A percentile compares a stretch with the other conserved stretches of the same genome.
Evolutionary conservation across 2,329 filamentous ascomycete genomes (phyloP).

Genomic region (Epichloe sp.): DNA sequence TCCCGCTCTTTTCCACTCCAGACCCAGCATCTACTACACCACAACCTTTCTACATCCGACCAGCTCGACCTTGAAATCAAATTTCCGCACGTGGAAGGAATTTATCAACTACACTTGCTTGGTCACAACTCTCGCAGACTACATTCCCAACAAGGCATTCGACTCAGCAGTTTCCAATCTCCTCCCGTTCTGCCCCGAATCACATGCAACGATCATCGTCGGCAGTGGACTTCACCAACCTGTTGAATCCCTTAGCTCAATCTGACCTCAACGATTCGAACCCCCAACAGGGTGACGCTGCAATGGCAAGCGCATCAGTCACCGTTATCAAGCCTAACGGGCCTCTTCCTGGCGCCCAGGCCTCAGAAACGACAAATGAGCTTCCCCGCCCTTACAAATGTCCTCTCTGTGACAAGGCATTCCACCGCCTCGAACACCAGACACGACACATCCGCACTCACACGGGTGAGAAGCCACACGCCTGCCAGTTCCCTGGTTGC

Average conservation of each 20-base stretch:
- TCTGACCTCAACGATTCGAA: constrained; percentile 13
- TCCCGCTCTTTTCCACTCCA: constrained; percentile 9
- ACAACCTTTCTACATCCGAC: background rate
- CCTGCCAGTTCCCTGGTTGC: constrained; percentile 89
- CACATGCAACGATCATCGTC: constrained; percentile 67
- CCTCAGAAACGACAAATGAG: constrained; percentile 46
- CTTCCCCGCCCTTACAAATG: constrained; percentile 96
- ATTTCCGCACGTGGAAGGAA: background rate
- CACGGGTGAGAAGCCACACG: constrained; percentile 95
- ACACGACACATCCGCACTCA: constrained; percentile 85
- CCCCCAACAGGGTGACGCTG: constrained; percentile 21
- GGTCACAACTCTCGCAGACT: background rate
- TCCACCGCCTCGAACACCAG: constrained; percentile 95
- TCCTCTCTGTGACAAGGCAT: constrained; percentile 94
- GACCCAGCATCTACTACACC: constrained; percentile 1
- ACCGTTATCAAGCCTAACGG: constrained; percentile 49
- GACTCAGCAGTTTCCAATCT: background rate
- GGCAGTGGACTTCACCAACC: constrained; percentile 62
- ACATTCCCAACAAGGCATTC: background rate
- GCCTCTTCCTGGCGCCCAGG: constrained; percentile 47
- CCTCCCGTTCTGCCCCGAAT: constrained; percentile 19
- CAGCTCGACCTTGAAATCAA: background rate
- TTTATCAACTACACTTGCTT: background rate
- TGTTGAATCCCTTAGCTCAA: constrained; percentile 46
- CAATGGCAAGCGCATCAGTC: constrained; percentile 39